A percentile compares a stretch with the other conserved stretches of the same genome.
phyloP scores from a whole-genome alignment of 78 protist species.

The Dictyostelium intermedium region DNA sequence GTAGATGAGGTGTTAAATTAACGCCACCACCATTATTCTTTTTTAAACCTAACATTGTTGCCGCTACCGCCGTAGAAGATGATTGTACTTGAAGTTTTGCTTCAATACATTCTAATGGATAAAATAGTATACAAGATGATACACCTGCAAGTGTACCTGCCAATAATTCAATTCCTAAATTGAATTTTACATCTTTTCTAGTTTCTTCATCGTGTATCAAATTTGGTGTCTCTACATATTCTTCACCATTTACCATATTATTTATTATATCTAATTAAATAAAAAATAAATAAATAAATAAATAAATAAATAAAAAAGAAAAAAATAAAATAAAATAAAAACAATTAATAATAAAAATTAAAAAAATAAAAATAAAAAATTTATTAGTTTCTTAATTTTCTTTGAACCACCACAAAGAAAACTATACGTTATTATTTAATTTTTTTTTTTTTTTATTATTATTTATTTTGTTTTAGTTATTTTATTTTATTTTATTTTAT shows the following conservation, averaged over 20 bases:
- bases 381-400: not conserved
- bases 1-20: not conserved
- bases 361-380: no score
- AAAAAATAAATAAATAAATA: no score
- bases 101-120: conserved; percentile 62
- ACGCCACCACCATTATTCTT: not conserved
- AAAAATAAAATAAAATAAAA: not conserved
- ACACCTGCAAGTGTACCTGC: conserved; percentile 74
- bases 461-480: not conserved
- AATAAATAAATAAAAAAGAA: not conserved
- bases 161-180: conserved; percentile 32
- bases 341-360: no score
- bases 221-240: not conserved
- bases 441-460: not conserved
- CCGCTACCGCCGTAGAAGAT: not conserved
- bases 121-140: conserved; percentile 42
- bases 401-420: not conserved
- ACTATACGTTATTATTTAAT: not conserved
- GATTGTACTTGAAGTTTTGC: conserved; percentile 50
- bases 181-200: conserved; percentile 4
- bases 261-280: not conserved
- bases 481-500: not conserved
- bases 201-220: not conserved
- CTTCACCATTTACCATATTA: conserved; percentile 26
- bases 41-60: not conserved